Evolutionary conservation across 2,329 filamentous ascomycete genomes (phyloP), one percentile per base, ranked within the genome.

Genomic region (Aspergillus luchuensis): DNA sequence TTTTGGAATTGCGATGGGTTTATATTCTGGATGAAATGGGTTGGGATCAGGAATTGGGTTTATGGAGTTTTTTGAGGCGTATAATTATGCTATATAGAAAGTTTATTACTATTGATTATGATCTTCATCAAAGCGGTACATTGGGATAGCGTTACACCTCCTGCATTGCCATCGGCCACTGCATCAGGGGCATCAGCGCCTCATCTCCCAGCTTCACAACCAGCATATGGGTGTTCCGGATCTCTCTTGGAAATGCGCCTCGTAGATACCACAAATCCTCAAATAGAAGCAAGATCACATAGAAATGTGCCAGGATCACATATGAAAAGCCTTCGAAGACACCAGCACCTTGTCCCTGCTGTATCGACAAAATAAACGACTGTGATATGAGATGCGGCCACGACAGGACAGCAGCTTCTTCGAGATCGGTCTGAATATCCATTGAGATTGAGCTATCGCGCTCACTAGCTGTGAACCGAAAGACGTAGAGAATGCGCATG

Each of bases 251-350:
- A 49, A 38, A 54, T 51, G 58, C 0, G 28, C 45, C 10, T 21
- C 15, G 3, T 41, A 64, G 15, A 23, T 57, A 64, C 62, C 62
- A 64, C 1, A 47, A 1, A 13, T 60, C 25, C 10, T 54, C 55
- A 17, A 62, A 54, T 1, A 64, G 33, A 4, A 33, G 6, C n/a
- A 50, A 48, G 0, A 57, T 39, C 7, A 68, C 19, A 39, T 68
- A 66, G 5, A 69, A 57, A 39, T 69, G 63, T 6, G 63, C 66
- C 4, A 69, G 45, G 8, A 68, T 67, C 1, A 52, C 38, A 17
- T 60, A 67, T 1, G 63, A 66, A 0, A 63, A 19, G 1, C 56
- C 64, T 4, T 41, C 45, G 2, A 36, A 2, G 1, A 41, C 39
- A 1, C 43, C 56, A 1, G 57, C 7, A 4, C 43, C 10, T 6